Conservation (phyloP, 352 stramenopile species). For the Peronospora tabacina region DNA sequence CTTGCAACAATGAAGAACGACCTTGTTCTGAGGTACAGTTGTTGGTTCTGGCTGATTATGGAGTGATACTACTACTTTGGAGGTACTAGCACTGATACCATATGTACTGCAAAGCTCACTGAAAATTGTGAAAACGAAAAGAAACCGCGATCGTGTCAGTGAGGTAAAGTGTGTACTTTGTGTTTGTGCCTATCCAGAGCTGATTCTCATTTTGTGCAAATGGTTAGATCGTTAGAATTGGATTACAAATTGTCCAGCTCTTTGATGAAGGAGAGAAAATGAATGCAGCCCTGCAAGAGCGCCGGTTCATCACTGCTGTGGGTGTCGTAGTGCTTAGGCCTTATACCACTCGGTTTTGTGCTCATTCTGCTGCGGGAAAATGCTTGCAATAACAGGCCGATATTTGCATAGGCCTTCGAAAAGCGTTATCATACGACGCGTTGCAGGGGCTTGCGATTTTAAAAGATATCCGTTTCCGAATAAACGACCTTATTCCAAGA, state of each 20-base stretch:
- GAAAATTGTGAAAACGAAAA: conserved; percentile 77
- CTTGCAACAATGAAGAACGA: conserved; percentile 66
- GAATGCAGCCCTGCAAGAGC: conserved; percentile 53
- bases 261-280: conserved; percentile 77
- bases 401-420: conserved; percentile 57
- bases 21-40: conserved; percentile 49
- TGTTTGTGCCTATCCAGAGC: background rate
- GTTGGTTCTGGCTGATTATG: background rate
- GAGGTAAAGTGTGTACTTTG: conserved; percentile 31
- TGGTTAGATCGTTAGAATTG: conserved; percentile 21
- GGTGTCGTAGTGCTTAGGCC: conserved; percentile 3
- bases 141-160: conserved; percentile 69
- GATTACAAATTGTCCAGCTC: conserved; percentile 62
- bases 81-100: background rate
- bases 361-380: background rate
- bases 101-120: conserved; percentile 39
- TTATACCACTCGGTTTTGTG: background rate
- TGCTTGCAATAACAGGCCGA: conserved; percentile 38
- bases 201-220: conserved; percentile 3
- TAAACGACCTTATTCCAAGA: conserved; percentile 71
- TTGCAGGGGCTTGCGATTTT: conserved; percentile 51
- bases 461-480: conserved; percentile 48
- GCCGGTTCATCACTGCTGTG: conserved; percentile 65
- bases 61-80: too few species aligned
- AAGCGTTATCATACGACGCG: conserved; percentile 35